Evolutionary conservation across 1,284 basidiomycete species (phyloP).

Genomic region (Hemileia vastatrix): DNA sequence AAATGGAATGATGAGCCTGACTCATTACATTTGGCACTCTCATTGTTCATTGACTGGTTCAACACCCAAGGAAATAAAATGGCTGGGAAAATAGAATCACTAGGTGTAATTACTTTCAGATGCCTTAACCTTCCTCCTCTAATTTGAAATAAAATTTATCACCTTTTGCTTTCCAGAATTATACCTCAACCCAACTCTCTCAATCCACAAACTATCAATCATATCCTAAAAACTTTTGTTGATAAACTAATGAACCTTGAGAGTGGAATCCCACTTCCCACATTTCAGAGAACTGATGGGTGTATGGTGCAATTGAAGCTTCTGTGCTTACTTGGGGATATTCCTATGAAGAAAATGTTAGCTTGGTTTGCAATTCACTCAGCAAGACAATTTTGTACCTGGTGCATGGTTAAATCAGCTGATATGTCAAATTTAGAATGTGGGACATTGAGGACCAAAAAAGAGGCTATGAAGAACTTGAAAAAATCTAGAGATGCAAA

Average conservation of each 20-base stretch:
- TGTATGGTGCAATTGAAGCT: conserved; percentile 6
- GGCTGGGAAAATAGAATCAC: neutral
- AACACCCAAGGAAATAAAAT: conserved; percentile 8
- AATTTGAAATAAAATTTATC: neutral
- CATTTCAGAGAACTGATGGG: neutral
- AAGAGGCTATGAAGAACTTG: too few relatives aligned
- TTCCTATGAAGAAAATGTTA: conserved; percentile 9
- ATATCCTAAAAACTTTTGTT: conserved; percentile 4
- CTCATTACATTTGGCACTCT: neutral
- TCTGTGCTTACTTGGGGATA: neutral
- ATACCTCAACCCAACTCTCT: neutral
- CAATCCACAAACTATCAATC: conserved; percentile 1
- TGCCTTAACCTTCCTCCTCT: conserved; percentile 8
- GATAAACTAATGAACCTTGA: conserved; percentile 9
- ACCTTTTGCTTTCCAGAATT: neutral
- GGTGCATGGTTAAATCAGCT: too few relatives aligned
- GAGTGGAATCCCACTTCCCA: neutral
- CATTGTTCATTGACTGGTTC: conserved; percentile 16
- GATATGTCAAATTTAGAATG: too few relatives aligned
- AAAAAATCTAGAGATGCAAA: too few relatives aligned
- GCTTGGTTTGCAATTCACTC: conserved; percentile 4
- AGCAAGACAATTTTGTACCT: conserved; percentile 9
- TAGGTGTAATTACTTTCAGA: neutral
- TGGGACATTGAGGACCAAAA: too few relatives aligned
- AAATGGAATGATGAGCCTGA: neutral